These are phyloP conservation scores for Juncus effusus DNA, from an alignment of 176 grass and related monocot genomes.

Conservation along the genomic window DNA sequence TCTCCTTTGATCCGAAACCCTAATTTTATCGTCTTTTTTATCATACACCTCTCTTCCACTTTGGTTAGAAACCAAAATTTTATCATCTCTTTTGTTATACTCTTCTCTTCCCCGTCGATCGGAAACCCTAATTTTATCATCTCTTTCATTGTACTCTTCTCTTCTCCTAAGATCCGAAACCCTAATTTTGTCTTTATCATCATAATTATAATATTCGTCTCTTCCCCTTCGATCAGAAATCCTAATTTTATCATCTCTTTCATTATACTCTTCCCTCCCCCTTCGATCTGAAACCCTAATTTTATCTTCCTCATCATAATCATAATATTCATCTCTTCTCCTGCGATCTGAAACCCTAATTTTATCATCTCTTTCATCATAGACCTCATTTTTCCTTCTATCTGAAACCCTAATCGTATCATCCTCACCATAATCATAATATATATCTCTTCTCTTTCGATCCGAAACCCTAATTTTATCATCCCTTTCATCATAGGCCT, in stretches of 20 bases:
- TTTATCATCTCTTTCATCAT: slow-evolving; percentile 18
- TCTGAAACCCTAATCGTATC: slow-evolving; percentile 15
- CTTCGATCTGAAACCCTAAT: slow-evolving; percentile 6
- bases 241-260: slow-evolving; percentile 9
- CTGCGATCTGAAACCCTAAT: slow-evolving; percentile 18
- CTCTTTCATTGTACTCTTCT: slow-evolving; percentile 21
- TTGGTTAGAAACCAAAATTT: slow-evolving; percentile 16
- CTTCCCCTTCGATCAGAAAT: slow-evolving; percentile 30
- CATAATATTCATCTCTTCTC: not conserved
- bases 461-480: slow-evolving; percentile 19
- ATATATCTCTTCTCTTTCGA: slow-evolving; percentile 19
- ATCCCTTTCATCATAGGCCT: slow-evolving; percentile 20
- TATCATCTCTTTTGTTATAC: slow-evolving; percentile 12
- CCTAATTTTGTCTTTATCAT: slow-evolving; percentile 32
- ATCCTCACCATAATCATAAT: slow-evolving; percentile 13
- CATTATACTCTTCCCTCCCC: slow-evolving; percentile 30
- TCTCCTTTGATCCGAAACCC: slow-evolving; percentile 24
- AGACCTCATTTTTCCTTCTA: slow-evolving; percentile 5
- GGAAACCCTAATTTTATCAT: slow-evolving; percentile 15
- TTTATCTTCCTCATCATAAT: slow-evolving; percentile 6
- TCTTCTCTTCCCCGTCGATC: slow-evolving; percentile 2
- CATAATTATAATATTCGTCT: slow-evolving; percentile 34
- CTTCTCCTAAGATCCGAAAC: slow-evolving; percentile 19
- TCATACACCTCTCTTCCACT: slow-evolving; percentile 19
- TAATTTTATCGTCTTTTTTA: slow-evolving; percentile 15